Base-by-base conservation (phyloP, 2,329 filamentous ascomycete genomes). In the Aspergillus pseudoglaucus region DNA sequence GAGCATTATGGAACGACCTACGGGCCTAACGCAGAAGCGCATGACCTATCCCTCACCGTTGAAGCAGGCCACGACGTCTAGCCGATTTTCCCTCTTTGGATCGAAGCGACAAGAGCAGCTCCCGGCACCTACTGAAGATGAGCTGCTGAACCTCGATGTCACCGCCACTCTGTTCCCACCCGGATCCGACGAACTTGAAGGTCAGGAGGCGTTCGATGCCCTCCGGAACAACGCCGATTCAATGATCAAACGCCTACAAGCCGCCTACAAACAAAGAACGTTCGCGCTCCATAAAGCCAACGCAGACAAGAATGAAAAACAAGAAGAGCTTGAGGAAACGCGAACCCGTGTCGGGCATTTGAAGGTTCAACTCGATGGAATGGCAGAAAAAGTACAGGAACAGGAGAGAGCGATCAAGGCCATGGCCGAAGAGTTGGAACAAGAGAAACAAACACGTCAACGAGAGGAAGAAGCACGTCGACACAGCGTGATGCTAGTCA, bases 241-340 rank as follows among this genome's bases (percentile, higher is more conserved):
- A n/a, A 65, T 81, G 1, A 68, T 83, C 41, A 65, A 70, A 46
- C 72, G 74, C 25, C 74, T 82, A 58, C 81, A 83, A 61, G 63
- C 66, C 4, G 78, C 79, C 2, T 82, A 84, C 62, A 76, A 75
- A 52, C 66, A 74, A 50, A 71, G 77, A 49, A 70, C 69, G 1
- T 70, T 74, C 45, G 70, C 72, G 25, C 65, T 83, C 39, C 71
- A 74, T 35, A 73, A 77, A 51, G 70, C 74, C 3, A 65, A 74
- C 32, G 76, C 75, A 3, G 79, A 82, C 55, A 76, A 80, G 50
- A 76, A 74, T 45, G 76, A 77, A 9, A 77, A 80, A 54, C 70
- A 73, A n/a, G 81, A 83, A 53, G 81, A 84, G 60, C 70, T 81
- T 0, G 79, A 82, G 51, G 81, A 83, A 55, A 75, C 79, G 12